Conservation (phyloP, 2,329 filamentous ascomycete species). For the Penicillium sp. region DNA sequence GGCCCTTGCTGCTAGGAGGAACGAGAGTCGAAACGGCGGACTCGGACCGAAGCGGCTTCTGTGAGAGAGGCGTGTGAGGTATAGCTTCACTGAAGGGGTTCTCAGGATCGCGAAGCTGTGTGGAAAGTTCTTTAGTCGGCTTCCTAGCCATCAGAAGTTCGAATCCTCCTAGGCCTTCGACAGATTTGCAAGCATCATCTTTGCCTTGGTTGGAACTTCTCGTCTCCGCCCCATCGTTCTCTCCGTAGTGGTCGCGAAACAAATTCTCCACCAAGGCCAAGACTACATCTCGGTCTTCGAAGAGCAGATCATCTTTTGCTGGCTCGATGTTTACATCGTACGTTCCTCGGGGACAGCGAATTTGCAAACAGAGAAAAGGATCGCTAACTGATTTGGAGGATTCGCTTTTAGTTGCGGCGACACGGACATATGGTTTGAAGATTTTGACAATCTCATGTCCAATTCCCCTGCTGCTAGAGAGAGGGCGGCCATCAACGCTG, state of each 20-base stretch:
- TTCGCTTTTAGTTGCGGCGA: slow-evolving; percentile 23
- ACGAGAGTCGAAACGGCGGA: neutral
- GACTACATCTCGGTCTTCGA: slow-evolving; percentile 50
- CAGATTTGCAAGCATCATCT: neutral
- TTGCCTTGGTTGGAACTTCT: neutral
- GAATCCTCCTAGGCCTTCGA: neutral
- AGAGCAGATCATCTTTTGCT: slow-evolving; percentile 62
- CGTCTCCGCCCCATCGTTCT: slow-evolving; percentile 12
- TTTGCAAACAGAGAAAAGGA: slow-evolving; percentile 57
- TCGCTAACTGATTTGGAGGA: slow-evolving; percentile 42
- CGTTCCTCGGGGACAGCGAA: slow-evolving; percentile 53
- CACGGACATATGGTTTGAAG: slow-evolving; percentile 53
- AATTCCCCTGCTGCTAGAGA: slow-evolving; percentile 52
- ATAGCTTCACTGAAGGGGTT: neutral
- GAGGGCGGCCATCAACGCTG: slow-evolving; percentile 58
- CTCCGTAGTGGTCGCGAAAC: slow-evolving; percentile 44
- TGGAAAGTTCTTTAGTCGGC: neutral
- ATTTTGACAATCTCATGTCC: slow-evolving; percentile 53
- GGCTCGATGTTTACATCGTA: slow-evolving; percentile 66
- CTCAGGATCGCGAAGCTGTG: neutral
- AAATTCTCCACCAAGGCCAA: slow-evolving; percentile 47
- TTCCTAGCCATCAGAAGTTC: slow-evolving; percentile 18
- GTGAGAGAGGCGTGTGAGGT: neutral
- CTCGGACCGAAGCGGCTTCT: neutral
- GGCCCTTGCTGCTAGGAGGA: neutral